A percentile compares a stretch with the other conserved stretches of the same genome.
Evolutionary conservation across 768 basidiomycete species (phyloP).

Genomic region (Leccinum truebloodii): DNA sequence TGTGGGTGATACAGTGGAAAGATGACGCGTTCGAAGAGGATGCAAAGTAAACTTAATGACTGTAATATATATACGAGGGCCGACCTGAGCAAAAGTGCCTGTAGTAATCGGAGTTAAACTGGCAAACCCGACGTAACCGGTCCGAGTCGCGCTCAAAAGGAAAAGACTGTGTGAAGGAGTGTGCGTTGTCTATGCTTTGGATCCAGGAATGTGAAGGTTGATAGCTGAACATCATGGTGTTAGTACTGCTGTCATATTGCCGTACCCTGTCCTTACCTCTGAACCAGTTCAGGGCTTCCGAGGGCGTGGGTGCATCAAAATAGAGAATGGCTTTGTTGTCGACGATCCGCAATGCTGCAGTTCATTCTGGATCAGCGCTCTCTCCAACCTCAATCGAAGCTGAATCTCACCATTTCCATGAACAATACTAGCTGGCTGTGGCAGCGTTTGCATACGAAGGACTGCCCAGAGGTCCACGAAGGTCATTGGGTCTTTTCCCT

Average conservation of each 20-base stretch:
- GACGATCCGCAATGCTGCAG: conserved; percentile 76
- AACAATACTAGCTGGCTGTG: conserved; percentile 87
- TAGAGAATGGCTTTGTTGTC: conserved; percentile 92
- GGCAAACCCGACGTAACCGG: conserved; percentile 5
- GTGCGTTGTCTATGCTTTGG: conserved; percentile 57
- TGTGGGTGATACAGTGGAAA: conserved; percentile 36
- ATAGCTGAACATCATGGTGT: conserved; percentile 54
- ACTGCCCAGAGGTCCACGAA: conserved; percentile 96
- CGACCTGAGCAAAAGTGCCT: conserved; percentile 23
- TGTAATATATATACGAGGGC: conserved; percentile 35
- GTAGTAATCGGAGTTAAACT: background rate
- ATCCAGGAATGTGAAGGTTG: conserved; percentile 84
- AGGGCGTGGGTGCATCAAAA: conserved; percentile 81
- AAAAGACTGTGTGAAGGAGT: conserved; percentile 7
- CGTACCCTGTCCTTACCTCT: conserved; percentile 56
- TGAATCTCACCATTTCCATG: conserved; percentile 71
- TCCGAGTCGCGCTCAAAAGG: conserved; percentile 5
- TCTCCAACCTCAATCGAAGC: background rate
- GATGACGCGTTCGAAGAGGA: conserved; percentile 27
- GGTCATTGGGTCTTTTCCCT: conserved; percentile 72
- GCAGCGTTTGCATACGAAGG: conserved; percentile 89
- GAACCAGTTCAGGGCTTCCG: conserved; percentile 88
- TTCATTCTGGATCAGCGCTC: conserved; percentile 8
- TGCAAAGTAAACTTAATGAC: conserved; percentile 37
- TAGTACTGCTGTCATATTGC: background rate